Base-by-base conservation (phyloP, 148 eudicot species). In the Rhododendron kiyosumense region DNA sequence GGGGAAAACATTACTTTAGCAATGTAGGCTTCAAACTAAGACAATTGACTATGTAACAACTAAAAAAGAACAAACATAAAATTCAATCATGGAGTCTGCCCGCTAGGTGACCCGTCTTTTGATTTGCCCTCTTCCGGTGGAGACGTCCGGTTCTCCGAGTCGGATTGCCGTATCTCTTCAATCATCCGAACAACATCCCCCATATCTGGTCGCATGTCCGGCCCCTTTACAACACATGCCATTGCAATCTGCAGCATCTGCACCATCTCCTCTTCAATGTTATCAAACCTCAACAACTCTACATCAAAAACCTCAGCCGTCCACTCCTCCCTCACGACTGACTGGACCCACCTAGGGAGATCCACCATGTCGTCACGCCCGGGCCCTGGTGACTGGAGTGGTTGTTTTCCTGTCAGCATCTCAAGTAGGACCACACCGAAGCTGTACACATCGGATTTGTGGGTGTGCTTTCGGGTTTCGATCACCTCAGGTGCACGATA, bases 241-340 rank as follows among this genome's bases (percentile, higher is more conserved):
- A 92, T 88, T 3, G 90, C 94, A 65, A 92, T 87, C 69, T 92
- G 92, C 85, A 92, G 89, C 94, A 92, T 89, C 80, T 89, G 92
- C 78, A 92, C 91, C 94, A 92, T 92, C 86, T 92, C 94, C 41
- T 89, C 92, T 85, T 92, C 92, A 6, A 89, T 87, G 87, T 92
- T 89, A 3, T 89, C 89, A 51, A 85, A 89, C 76, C 87, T 88
- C 89, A 90, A 85, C 79, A 92, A 75, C 75, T 92, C 92, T 10
- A 88, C 88, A 18, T 92, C 94, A 36, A 92, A 90, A 46, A 92
- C 94, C 76, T 92, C 92, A 51, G 92, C 88, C 41, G 94, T 92
- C 94, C 94, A 92, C 77, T 92, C 94, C 81, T 92, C 94, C 83
- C 91, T 85, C 24, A 92, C 91, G 0, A 92, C 94, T 8, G 94